Base-by-base conservation (phyloP, 768 basidiomycete genomes). In the Russula dissimulans region DNA sequence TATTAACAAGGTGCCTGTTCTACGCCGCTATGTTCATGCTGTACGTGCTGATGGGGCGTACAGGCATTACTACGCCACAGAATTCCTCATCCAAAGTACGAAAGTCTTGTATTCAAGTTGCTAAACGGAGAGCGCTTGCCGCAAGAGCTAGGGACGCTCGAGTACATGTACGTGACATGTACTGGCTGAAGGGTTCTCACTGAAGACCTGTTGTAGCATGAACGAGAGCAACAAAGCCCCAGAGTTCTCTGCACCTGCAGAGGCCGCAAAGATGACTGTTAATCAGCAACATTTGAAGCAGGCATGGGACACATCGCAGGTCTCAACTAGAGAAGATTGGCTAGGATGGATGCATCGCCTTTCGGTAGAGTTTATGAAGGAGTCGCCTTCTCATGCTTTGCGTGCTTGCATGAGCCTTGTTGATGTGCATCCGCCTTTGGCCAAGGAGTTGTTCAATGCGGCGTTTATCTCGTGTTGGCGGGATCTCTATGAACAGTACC, bases 381-480 rank as follows among this genome's bases (percentile, higher is more conserved):
- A 98, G 64, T 97, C 95, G 0, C 95, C 97, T 0, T 97, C 94
- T 2, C 94, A 95, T 75, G 97, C 97, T n/a, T 81, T 99, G 42
- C 84, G 97, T 46, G 94, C 97, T 0, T 97, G 95, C 68, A 92
- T 93, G 83, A 91, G 84, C 67, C 75, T 98, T 47, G 93, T 97
- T 3, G 91, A 97, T 69, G 84, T 89, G 8, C 91, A 97, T 71
- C 81, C 86, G 22, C 92, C 94, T 1, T 79, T 98, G 52, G 94
- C 93, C 0, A 87, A 89, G 67, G 95, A 98, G 68, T 75, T 99
- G 11, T 98, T 97, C 79, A 98, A 98, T 70, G 93, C 95, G 4
- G 97, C 97, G 0, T 99, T 99, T 73, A 81, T 98, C 17, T 97
- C 95, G 5, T 99, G 97, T 65, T 99, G 97, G 95, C 81, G 84